Evolutionary conservation across 208 protist genomes (phyloP).

Genomic region (Crithidia thermophila): DNA sequence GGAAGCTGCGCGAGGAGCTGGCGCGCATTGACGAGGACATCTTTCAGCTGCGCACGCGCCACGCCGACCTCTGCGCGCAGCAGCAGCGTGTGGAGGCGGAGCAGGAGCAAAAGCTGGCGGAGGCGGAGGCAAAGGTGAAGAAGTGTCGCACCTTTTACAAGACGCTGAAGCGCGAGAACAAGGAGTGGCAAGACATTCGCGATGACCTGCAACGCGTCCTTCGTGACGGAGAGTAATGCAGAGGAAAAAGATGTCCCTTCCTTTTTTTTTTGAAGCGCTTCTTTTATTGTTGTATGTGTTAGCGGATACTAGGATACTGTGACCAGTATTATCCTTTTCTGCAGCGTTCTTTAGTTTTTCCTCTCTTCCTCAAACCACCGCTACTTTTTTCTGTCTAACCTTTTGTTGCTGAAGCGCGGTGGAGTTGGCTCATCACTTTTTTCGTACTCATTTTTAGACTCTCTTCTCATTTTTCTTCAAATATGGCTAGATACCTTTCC

Average conservation of each 20-base stretch:
- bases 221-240: constrained; percentile 8
- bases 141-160: constrained; percentile 34
- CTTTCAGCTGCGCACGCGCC: constrained; percentile 30
- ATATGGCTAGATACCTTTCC: too few species aligned
- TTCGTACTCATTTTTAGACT: too few species aligned
- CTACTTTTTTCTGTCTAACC: too few species aligned
- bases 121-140: constrained; percentile 44
- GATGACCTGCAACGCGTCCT: constrained; percentile 44
- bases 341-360: not conserved
- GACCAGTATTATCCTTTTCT: not conserved
- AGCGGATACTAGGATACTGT: too few species aligned
- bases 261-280: not conserved
- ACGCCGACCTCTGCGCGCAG: constrained; percentile 33
- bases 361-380: not conserved
- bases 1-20: constrained; percentile 50
- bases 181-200: constrained; percentile 58
- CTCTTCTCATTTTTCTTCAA: too few species aligned
- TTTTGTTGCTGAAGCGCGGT: too few species aligned
- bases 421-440: too few species aligned
- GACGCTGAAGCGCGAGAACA: constrained; percentile 51
- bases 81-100: constrained; percentile 15
- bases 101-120: constrained; percentile 32
- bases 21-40: constrained; percentile 47
- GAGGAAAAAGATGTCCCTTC: not conserved
- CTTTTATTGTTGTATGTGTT: too few species aligned